Conservation (phyloP, 169 alveolate species). For the Perkinsus marinus region DNA sequence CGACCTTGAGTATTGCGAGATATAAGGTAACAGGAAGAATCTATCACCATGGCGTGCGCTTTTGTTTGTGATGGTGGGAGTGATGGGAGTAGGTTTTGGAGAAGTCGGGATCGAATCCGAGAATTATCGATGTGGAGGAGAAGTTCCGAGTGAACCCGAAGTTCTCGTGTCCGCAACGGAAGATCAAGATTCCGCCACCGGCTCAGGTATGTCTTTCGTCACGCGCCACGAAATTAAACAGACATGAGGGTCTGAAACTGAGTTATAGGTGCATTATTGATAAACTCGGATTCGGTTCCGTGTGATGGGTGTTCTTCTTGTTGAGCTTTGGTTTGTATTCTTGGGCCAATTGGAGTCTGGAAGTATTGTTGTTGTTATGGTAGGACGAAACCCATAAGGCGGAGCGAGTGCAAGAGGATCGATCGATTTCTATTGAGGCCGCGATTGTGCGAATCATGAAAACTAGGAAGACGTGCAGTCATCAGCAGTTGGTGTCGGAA, state of each 20-base stretch:
- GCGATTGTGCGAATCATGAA: slow-evolving; percentile 79
- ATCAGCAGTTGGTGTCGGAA: slow-evolving; percentile 37
- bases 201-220: background rate
- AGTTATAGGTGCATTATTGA: no score
- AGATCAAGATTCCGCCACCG: slow-evolving; percentile 38
- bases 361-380: background rate
- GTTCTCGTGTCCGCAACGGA: slow-evolving; percentile 35
- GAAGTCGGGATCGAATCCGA: background rate
- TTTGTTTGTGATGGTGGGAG: background rate
- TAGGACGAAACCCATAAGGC: slow-evolving; percentile 26
- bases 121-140: background rate
- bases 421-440: slow-evolving; percentile 76
- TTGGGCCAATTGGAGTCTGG: no score
- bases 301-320: no score
- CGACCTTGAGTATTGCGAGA: slow-evolving; percentile 19
- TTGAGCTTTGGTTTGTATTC: no score
- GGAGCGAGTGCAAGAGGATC: slow-evolving; percentile 60
- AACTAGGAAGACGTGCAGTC: slow-evolving; percentile 44
- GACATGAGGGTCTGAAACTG: no score
- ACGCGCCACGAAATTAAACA: background rate
- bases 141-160: background rate
- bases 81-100: background rate
- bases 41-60: background rate
- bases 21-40: slow-evolving; percentile 14
- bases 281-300: no score